Base-by-base conservation (phyloP, 148 eudicot species). In the Gaultheria prostrata region DNA sequence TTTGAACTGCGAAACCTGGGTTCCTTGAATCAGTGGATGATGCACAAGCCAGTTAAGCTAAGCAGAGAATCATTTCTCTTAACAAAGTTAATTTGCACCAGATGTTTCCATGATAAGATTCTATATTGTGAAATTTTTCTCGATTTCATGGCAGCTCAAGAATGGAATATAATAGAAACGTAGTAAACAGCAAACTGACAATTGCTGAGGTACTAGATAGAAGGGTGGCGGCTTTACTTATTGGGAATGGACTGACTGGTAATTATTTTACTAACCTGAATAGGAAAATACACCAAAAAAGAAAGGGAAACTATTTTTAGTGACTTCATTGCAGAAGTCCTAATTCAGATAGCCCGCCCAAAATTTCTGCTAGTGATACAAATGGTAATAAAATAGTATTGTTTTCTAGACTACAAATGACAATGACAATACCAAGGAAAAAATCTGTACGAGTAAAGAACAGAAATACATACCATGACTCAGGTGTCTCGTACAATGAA, bases 401-500 rank as follows among this genome's bases (percentile, higher is more conserved):
- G 70, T 65, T 26, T 11, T 63, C 32, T 63, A 8, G 17, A 65
- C 17, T 28, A 65, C 35, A 30, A 17, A 30, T 35, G 12, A 72
- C 4, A 48, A 43, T 4, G 43, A 46, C 13, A 53, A 33, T 20
- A 46, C 76, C 17, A 83, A 33, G 79, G 21, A 76, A 63, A n/a
- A 70, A 14, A 54, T 61, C 24, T 54, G 24, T 46, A 71, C 70
- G 0, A 72, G n/a, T 21, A 54, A 49, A 35, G 32, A 56, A 69
- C 46, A 51, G 10, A 84, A 45, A 45, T 28, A 74, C 54, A 45
- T 93, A 96, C 98, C 99, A 96, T 46, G 94, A 88, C 76, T 94
- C 97, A 49, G 99, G 98, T 53, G 88, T 85, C 26, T 90, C 95
- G 82, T 96, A 96, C 67, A 89, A 88, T 85, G 88, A 84, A 59